Evolutionary conservation across 1,284 basidiomycete genomes (phyloP).

Genomic region (Moesziomyces sp.): DNA sequence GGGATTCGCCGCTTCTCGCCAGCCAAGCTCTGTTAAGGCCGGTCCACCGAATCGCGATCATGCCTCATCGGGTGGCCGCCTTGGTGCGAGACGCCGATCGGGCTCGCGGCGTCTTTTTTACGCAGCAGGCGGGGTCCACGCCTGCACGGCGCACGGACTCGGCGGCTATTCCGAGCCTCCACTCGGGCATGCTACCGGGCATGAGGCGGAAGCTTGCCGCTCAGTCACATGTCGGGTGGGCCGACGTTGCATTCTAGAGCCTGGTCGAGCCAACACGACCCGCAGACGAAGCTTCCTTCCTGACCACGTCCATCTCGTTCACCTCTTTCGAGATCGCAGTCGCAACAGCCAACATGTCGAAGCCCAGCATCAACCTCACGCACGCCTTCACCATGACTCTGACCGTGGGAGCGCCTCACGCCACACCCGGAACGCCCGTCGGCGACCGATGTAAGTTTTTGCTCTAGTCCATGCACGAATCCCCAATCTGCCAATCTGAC

Average conservation of each 20-base stretch:
- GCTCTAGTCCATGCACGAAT: no score
- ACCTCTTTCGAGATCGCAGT: no score
- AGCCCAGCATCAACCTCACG: constrained; percentile 33
- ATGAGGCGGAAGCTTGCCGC: neutral
- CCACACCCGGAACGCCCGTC: constrained; percentile 21
- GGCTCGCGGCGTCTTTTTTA: neutral
- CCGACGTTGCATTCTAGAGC: neutral
- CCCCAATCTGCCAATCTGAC: neutral
- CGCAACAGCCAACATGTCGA: constrained; percentile 10
- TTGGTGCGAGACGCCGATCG: no score
- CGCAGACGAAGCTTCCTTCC: neutral
- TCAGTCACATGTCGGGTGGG: neutral
- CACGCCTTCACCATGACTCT: constrained; percentile 42
- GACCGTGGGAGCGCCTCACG: constrained; percentile 3
- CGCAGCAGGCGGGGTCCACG: neutral
- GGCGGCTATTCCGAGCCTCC: neutral
- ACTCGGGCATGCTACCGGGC: no score
- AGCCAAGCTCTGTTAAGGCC: neutral
- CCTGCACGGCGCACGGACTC: neutral
- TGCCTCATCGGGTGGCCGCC: no score
- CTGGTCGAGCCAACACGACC: no score
- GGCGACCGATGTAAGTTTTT: constrained; percentile 32
- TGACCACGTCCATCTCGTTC: no score
- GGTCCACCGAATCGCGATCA: neutral
- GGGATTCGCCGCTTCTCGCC: constrained; percentile 1